phyloP scores from a whole-genome alignment of 305 asterid genomes.

The Nicotiana rustica region DNA sequence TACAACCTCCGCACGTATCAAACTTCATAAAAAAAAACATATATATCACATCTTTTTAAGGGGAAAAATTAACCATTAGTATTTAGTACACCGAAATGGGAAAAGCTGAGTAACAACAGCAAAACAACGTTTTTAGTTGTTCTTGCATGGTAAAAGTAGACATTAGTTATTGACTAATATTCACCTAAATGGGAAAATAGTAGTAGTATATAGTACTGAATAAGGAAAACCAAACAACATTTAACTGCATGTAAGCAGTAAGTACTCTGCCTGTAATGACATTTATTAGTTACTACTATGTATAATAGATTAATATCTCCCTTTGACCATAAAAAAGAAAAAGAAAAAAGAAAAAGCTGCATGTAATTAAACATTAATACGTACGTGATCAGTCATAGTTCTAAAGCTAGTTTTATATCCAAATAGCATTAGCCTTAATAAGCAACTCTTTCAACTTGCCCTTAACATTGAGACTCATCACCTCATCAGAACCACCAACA shows the following conservation, averaged over 20 bases:
- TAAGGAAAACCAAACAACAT: too few species aligned
- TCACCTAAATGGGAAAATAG: too few species aligned
- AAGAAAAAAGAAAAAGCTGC: neutral
- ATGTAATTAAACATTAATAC: neutral
- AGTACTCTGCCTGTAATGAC: too few species aligned
- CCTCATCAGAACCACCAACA: slow-evolving; percentile 73
- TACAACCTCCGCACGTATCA: too few species aligned
- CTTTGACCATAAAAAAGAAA: too few species aligned
- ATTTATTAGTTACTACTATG: too few species aligned
- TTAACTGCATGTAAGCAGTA: too few species aligned
- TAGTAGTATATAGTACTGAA: neutral
- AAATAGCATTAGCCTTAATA: slow-evolving; percentile 70
- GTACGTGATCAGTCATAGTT: neutral
- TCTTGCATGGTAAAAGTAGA: slow-evolving; percentile 2
- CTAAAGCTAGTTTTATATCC: slow-evolving; percentile 45
- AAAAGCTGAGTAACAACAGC: neutral
- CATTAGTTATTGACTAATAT: neutral
- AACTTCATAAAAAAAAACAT: too few species aligned
- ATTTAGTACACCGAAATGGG: too few species aligned
- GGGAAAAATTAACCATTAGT: too few species aligned
- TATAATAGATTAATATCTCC: too few species aligned
- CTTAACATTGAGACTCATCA: slow-evolving; percentile 63
- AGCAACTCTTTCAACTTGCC: slow-evolving; percentile 73
- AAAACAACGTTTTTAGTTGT: neutral
- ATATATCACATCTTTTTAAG: too few species aligned